phyloP scores from a whole-genome alignment of 495 filamentous ascomycete species.

The Patellaria atrata region DNA sequence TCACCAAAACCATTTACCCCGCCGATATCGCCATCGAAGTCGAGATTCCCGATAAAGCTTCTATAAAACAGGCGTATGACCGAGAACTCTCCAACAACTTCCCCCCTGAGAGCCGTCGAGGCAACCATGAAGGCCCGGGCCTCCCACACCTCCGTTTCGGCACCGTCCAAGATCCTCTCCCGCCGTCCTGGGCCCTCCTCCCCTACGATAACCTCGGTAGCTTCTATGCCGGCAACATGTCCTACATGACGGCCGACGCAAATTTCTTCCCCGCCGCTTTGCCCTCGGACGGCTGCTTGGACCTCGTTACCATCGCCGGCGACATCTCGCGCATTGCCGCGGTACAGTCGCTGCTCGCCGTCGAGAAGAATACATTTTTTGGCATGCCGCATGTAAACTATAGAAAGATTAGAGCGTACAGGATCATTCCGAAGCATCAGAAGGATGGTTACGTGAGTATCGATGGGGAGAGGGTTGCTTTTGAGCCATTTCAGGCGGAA shows the following conservation, averaged over 20 bases:
- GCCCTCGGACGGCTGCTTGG: constrained; percentile 72
- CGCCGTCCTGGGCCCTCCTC: constrained; percentile 55
- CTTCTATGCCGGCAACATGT: constrained; percentile 94
- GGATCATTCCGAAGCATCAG: constrained; percentile 57
- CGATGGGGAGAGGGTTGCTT: constrained; percentile 78
- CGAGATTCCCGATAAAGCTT: constrained; percentile 59
- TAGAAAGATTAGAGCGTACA: constrained; percentile 67
- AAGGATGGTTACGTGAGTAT: constrained; percentile 77
- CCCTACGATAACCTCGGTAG: constrained; percentile 68
- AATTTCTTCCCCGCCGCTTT: constrained; percentile 82
- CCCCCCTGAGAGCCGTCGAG: constrained; percentile 7
- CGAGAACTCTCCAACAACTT: constrained; percentile 30
- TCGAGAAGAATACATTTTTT: constrained; percentile 62
- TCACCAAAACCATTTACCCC: constrained; percentile 63
- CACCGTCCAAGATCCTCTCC: constrained; percentile 60
- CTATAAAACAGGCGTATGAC: constrained; percentile 59
- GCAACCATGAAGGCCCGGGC: constrained; percentile 19
- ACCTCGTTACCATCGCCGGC: constrained; percentile 69
- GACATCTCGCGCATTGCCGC: constrained; percentile 49
- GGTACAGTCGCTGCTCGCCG: constrained; percentile 50
- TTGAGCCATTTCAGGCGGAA: constrained; percentile 81
- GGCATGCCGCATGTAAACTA: constrained; percentile 64
- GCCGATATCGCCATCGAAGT: constrained; percentile 78
- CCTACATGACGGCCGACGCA: constrained; percentile 71
- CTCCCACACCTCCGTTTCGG: constrained; percentile 68